These are phyloP conservation scores for Alloteropsis semialata DNA, from an alignment of 176 grass and related monocot genomes.

Conservation along the genomic window DNA sequence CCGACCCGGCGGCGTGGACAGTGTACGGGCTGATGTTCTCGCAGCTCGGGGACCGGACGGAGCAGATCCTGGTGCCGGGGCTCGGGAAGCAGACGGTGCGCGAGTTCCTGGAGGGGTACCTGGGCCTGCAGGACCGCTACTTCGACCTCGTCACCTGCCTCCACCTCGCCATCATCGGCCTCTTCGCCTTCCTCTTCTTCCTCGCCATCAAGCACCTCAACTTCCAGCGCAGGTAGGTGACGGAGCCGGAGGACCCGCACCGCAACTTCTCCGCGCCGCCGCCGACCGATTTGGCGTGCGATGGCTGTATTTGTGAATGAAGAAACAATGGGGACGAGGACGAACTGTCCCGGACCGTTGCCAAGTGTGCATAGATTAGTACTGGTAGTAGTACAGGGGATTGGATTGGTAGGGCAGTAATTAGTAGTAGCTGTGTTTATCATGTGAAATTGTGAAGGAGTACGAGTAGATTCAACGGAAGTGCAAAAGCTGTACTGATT, in stretches of 20 bases:
- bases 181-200: conserved; percentile 58
- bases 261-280: neutral
- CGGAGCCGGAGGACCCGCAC: neutral
- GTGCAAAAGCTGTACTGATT: neutral
- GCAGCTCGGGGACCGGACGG: conserved; percentile 44
- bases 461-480: neutral
- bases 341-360: neutral
- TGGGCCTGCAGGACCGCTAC: conserved; percentile 45
- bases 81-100: conserved; percentile 36
- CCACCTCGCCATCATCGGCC: conserved; percentile 42
- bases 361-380: conserved; percentile 13
- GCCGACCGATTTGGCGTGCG: neutral
- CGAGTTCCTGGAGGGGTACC: conserved; percentile 49
- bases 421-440: neutral
- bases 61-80: conserved; percentile 35
- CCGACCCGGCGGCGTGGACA: conserved; percentile 52
- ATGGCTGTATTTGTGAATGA: neutral
- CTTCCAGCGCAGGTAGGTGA: conserved; percentile 48
- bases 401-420: neutral
- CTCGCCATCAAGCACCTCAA: conserved; percentile 60
- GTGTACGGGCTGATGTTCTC: conserved; percentile 65
- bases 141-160: conserved; percentile 44
- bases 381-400: neutral
- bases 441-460: neutral
- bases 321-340: neutral